Evolutionary conservation across 2,329 filamentous ascomycete genomes (phyloP), one percentile per base, ranked within the genome.

Genomic region (Neopestalotiopsis sp.): DNA sequence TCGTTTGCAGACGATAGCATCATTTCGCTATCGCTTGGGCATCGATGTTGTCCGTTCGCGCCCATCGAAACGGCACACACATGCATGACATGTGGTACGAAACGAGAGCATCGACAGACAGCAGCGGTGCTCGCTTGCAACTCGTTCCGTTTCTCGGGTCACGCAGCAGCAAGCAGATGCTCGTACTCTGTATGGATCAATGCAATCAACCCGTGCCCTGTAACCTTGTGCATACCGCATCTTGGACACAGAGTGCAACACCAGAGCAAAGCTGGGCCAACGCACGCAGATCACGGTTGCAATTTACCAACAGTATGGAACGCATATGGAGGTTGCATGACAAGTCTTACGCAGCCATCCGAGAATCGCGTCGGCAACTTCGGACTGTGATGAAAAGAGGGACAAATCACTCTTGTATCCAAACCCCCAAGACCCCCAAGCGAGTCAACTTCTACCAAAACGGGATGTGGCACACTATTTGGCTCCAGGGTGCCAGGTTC

Each of bases 251-350:
- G 3, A 4, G 24, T 28, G 24, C 24, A 38, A 61, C 32, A 14
- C 30, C 17, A 40, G 6, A 14, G n/a, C 59, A 61, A 20, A 30
- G 40, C 4, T 13, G 14, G 24, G 57, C 57, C 24, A 59, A 17
- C 32, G 59, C 34, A 20, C 13, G 17, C 32, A 38, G 59, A 14
- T 17, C 32, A n/a, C 34, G 59, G 59, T 20, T 61, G 59, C 32
- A 40, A 20, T 61, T 40, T 61, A 61, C 59, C 59, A 61, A 40
- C 59, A 20, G 59, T 61, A 20, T 40, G 59, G 59, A 61, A 61
- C 59, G 59, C 59, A 61, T 61, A 61, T 61, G 34, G 14, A 34
- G 30, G 34, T 59, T 59, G 57, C 24, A 59, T 59, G 30, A 24
- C 57, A 59, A n/a, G 45, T 53, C n/a, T 14, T 59, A 34, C 57